Percentiles rank a stretch among this genome's conserved stretches.
Evolutionary conservation across 164 flowering plant species (phyloP).

Genomic region (Nelumbo lutea): DNA sequence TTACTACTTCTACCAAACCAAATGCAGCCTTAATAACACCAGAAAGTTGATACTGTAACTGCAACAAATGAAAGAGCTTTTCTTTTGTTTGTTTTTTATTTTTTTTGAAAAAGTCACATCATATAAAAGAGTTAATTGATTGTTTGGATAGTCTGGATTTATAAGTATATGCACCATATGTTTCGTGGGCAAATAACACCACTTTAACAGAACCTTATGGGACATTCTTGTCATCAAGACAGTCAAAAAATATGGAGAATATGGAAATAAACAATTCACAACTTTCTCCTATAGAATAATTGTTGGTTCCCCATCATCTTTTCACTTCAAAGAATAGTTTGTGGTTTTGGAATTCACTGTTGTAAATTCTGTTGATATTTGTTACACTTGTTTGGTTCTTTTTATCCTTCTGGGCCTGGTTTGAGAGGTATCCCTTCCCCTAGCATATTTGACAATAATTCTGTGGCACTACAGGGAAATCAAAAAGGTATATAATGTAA

Average conservation of each 20-base stretch:
- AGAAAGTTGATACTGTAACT: no score
- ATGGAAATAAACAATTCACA: conserved; percentile 13
- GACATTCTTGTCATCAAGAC: no score
- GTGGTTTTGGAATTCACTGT: conserved; percentile 5
- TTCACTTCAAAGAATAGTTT: conserved; percentile 5
- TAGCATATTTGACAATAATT: neutral
- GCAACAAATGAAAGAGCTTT: no score
- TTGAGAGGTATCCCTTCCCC: conserved; percentile 5
- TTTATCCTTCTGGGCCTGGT: conserved; percentile 10
- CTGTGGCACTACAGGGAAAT: conserved; percentile 16
- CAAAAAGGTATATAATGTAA: neutral
- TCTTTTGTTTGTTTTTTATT: no score
- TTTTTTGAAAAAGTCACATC: no score
- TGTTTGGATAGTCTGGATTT: no score
- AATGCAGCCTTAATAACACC: no score
- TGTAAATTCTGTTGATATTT: conserved; percentile 7
- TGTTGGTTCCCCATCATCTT: conserved; percentile 14
- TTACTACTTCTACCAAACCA: no score
- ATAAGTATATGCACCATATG: no score
- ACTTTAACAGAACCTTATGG: no score
- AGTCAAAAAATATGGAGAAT: neutral
- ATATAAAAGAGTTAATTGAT: no score
- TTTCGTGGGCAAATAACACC: no score
- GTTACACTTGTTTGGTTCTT: conserved; percentile 11
- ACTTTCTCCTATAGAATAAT: conserved; percentile 16